Conservation (phyloP, 179 eudicot genomes). For the Gypsophila paniculata region DNA sequence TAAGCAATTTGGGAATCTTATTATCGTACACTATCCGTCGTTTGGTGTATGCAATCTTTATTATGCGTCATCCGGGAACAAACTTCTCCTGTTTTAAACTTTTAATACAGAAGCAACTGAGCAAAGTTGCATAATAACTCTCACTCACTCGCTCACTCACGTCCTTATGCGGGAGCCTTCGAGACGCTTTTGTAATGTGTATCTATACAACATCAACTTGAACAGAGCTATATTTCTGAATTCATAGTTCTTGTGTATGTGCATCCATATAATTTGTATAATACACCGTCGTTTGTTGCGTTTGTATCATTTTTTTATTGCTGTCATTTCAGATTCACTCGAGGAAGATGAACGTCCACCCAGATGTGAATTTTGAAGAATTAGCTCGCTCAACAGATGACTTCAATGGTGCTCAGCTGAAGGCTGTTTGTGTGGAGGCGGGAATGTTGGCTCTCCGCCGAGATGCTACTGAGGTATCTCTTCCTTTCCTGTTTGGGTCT, state of each 20-base stretch:
- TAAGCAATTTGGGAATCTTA: background rate
- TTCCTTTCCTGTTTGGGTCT: too few relatives aligned
- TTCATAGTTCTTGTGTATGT: background rate
- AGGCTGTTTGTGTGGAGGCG: slow-evolving; percentile 98
- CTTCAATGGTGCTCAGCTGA: slow-evolving; percentile 93
- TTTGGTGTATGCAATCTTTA: background rate
- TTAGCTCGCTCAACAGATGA: slow-evolving; percentile 96
- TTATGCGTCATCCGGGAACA: background rate
- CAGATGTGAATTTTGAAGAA: slow-evolving; percentile 97
- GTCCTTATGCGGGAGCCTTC: background rate
- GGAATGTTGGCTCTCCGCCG: slow-evolving; percentile 98
- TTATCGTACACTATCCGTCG: background rate
- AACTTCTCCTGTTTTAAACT: too few relatives aligned
- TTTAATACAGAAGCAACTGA: too few relatives aligned
- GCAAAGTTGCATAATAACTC: too few relatives aligned
- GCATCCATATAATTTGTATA: background rate
- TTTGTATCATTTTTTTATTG: background rate
- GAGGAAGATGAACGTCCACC: slow-evolving; percentile 94
- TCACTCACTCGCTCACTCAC: too few relatives aligned
- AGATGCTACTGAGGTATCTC: slow-evolving; percentile 90
- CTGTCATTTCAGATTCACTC: slow-evolving; percentile 70
- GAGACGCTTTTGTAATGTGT: background rate
- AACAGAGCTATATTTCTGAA: background rate
- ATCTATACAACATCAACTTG: too few relatives aligned
- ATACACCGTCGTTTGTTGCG: background rate